Evolutionary conservation across 1,139 yeast species (phyloP), one percentile per base, ranked within the genome.

Genomic region (Kurtzmaniella quercitrusa): DNA sequence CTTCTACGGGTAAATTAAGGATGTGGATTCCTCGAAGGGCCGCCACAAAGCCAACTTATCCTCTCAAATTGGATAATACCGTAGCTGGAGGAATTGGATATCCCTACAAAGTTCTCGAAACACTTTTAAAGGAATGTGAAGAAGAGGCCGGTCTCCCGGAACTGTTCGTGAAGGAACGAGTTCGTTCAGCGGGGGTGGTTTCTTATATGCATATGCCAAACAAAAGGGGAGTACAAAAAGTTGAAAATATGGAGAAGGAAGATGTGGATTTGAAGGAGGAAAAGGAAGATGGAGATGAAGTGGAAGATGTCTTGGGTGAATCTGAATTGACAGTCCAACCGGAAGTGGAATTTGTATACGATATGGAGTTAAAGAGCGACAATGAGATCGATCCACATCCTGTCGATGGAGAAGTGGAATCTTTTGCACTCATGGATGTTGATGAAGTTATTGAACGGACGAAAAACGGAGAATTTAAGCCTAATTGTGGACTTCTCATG

Each of bases 51-150:
- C 84, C 86, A 15, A 93, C 98, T 0, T 89, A 80, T 65, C 98
- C 98, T 0, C 85, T 88, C 0, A 84, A 80, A 87, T 73, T 89
- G 37, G 98, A 93, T 60, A 93, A 91, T 57, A 88, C 95, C 1
- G 88, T 93, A 5, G 98, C 96, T 0, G 98, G 98, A 1, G 98
- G 98, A 0, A 59, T 93, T 17, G 96, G 96, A 0, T 74, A 83
- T 56, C 96, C 96, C 0, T 69, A 79, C 51, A 89, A 93, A 0
- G 65, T 84, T 2, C 67, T 71, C 57, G 95, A 88, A 40, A 91
- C 98, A 0, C 80, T 83, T 2, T 53, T 87, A 17, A 93, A 93
- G 57, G 98, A 93, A 58, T 82, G 95, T 52, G 73, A 69, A 47
- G 98, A 93, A 56, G 98, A 93, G 57, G 98, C 96, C 0, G 95